Evolutionary conservation across 164 flowering plant genomes (phyloP).

Genomic region (Vitis rupestris): DNA sequence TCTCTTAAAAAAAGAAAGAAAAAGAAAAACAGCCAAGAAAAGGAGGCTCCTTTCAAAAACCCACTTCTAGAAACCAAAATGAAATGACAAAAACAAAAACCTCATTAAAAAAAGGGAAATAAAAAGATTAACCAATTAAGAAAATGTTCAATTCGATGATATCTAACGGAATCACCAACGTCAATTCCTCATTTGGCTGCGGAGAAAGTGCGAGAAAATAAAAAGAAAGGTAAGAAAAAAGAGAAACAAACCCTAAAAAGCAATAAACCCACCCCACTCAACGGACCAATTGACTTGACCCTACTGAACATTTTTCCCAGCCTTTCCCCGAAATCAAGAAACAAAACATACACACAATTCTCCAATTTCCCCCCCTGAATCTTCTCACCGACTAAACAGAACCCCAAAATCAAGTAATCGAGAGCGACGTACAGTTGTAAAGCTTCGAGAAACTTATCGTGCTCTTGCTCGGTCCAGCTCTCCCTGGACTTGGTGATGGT

Average conservation of each 20-base stretch:
- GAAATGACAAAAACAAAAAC: too few species aligned
- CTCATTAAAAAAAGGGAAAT: too few species aligned
- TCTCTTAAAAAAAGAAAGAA: neutral
- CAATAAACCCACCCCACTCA: neutral
- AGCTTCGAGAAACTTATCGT: constrained; percentile 68
- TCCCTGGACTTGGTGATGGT: constrained; percentile 68
- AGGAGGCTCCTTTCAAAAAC: too few species aligned
- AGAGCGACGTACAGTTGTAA: constrained; percentile 48
- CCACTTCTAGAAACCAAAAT: too few species aligned
- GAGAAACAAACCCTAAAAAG: neutral
- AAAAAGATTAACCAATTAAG: neutral
- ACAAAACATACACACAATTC: neutral
- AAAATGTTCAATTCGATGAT: neutral
- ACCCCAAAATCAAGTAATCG: neutral
- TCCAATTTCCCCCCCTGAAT: neutral
- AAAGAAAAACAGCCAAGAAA: neutral
- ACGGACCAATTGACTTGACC: too few species aligned
- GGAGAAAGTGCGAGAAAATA: neutral
- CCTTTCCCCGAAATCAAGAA: neutral
- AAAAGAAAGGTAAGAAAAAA: neutral
- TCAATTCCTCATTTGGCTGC: neutral
- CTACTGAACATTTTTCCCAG: neutral
- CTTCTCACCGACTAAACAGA: neutral
- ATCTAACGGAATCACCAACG: neutral
- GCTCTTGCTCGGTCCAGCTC: constrained; percentile 71